Percentiles rank a stretch among this genome's conserved stretches.
Conservation (phyloP, 805 yeast genomes). For the Tetrapisispora pingtungensis region DNA sequence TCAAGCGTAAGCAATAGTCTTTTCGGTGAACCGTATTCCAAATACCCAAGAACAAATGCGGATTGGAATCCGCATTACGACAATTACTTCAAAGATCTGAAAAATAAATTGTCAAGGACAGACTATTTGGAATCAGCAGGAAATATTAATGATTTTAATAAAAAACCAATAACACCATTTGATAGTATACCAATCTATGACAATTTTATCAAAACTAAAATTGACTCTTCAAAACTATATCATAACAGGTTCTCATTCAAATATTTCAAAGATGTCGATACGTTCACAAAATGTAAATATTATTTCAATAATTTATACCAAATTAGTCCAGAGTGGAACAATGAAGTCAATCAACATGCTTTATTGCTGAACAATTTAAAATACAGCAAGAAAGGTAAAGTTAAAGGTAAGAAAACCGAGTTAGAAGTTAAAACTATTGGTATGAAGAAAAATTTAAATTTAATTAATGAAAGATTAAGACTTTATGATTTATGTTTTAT, state of each 20-base stretch:
- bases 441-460: not conserved
- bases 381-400: constrained; percentile 1
- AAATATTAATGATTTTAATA: not conserved
- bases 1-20: not conserved
- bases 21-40: not conserved
- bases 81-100: not conserved
- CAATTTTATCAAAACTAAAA: not conserved
- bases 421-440: not conserved
- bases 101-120: not conserved
- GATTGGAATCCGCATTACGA: not conserved
- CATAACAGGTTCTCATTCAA: constrained; percentile 5
- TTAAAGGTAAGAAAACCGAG: not conserved
- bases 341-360: constrained; percentile 6
- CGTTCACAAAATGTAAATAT: constrained; percentile 9
- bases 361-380: constrained; percentile 7
- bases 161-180: constrained; percentile 9
- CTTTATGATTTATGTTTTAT: constrained; percentile 15
- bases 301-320: constrained; percentile 12
- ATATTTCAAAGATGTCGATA: constrained; percentile 7
- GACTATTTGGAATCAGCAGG: not conserved
- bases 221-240: not conserved
- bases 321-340: constrained; percentile 12
- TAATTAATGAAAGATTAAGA: constrained; percentile 10
- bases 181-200: constrained; percentile 11
- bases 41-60: not conserved